Base-by-base conservation (phyloP, 225 moss, liverwort and hornwort species). In the Lunularia cruciata region DNA sequence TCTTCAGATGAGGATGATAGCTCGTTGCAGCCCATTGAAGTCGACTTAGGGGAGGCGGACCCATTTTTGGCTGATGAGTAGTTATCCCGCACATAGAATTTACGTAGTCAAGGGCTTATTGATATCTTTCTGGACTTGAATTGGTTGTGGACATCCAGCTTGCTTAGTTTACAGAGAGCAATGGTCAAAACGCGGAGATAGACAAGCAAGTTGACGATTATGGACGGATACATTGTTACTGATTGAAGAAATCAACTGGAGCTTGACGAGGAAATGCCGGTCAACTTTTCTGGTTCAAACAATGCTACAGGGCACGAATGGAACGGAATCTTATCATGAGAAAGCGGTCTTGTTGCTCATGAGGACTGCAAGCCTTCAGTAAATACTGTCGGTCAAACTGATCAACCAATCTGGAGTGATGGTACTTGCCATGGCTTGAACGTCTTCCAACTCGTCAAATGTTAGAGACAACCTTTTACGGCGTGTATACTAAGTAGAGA, bases 21-120 rank as follows among this genome's bases (percentile, higher is more conserved):
- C 7, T 79, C 83, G 13, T 40, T 86, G 51, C 68, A 77, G 73
- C 80, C 80, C 20, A 6, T 80, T 55, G 75, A 89, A 73, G 98
- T 89, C 43, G 86, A 93, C 51, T 65, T 84, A 70, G 93, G 98
- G 48, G 91, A 93, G 56, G 75, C 74, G 39, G 98, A 98, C 67
- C 98, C 98, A 25, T 98, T 84, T 77, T 78, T 98, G 75, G 78
- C 73, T 22, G 81, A 77, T 38, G 69, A 69, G 38, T 57, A 69
- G 48, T 19, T 25, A 31, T 47, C 28, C n/a, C n/a, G n/a, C n/a
- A n/a, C n/a, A n/a, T n/a, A n/a, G n/a, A n/a, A n/a, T n/a, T n/a
- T n/a, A n/a, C n/a, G n/a, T n/a, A n/a, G n/a, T n/a, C n/a, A n/a
- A n/a, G n/a, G n/a, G n/a, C n/a, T n/a, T n/a, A n/a, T n/a, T n/a